These are phyloP conservation scores for Aspergillus funiculosus DNA, from an alignment of 495 filamentous ascomycete species.

Conservation along the genomic window DNA sequence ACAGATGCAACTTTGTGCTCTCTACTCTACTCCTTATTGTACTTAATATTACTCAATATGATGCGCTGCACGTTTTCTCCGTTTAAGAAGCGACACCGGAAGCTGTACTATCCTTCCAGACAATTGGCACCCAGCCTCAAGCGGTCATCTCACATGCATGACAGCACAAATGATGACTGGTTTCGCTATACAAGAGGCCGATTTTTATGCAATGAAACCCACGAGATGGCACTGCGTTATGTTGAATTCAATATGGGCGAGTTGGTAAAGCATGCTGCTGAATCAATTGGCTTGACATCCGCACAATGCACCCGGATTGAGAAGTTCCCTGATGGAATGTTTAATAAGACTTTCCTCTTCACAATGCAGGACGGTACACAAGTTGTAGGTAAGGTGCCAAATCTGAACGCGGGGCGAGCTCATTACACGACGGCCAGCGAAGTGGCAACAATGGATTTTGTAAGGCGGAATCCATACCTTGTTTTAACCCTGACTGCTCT, in stretches of 20 bases:
- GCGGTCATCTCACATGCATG: constrained; percentile 9
- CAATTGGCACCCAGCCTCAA: neutral
- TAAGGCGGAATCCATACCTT: constrained; percentile 17
- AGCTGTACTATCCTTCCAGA: neutral
- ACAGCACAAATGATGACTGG: constrained; percentile 12
- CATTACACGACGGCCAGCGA: constrained; percentile 35
- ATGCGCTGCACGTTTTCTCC: neutral
- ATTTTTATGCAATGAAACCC: constrained; percentile 24
- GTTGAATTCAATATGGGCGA: constrained; percentile 28
- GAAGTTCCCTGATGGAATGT: constrained; percentile 27
- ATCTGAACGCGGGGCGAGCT: constrained; percentile 30
- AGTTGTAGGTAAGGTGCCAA: constrained; percentile 30
- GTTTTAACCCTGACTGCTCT: constrained; percentile 1
- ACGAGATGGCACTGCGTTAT: constrained; percentile 20
- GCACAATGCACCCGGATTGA: constrained; percentile 18
- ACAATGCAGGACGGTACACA: constrained; percentile 28
- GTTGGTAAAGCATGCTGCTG: constrained; percentile 20
- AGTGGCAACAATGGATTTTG: constrained; percentile 42
- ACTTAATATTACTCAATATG: neutral
- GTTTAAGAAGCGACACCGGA: neutral
- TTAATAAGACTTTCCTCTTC: constrained; percentile 29
- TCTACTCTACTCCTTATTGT: neutral
- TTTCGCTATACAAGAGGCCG: constrained; percentile 22
- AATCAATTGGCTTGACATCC: constrained; percentile 17
- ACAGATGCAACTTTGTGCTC: neutral